Percentiles rank a stretch among this genome's conserved stretches.
Conservation (phyloP, 345 rosid genomes). For the Populus pruinosa region DNA sequence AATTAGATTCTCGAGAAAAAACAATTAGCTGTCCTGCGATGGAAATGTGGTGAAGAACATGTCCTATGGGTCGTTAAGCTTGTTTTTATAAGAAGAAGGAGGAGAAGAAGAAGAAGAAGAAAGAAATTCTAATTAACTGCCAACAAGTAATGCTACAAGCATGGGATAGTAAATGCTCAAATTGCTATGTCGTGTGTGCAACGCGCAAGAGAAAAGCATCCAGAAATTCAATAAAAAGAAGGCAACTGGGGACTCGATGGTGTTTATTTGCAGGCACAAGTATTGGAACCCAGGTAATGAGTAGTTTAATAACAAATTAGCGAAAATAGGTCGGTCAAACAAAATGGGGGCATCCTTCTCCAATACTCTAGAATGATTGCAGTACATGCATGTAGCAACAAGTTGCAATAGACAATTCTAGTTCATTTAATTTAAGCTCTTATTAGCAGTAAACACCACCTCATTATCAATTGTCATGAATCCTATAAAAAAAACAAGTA, state of each 20-base stretch:
- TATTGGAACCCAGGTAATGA: neutral
- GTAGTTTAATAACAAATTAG: neutral
- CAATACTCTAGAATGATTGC: neutral
- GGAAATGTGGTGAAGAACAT: constrained; percentile 8
- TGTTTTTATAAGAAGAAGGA: too few relatives aligned
- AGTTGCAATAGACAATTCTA: neutral
- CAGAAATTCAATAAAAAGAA: neutral
- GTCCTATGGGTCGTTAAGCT: neutral
- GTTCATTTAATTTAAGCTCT: neutral
- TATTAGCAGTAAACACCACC: neutral
- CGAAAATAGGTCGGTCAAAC: constrained; percentile 1
- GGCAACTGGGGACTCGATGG: neutral
- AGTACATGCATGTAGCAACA: neutral
- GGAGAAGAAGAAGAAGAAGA: too few relatives aligned
- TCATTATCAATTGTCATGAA: constrained; percentile 6
- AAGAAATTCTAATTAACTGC: neutral
- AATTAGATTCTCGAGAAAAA: neutral
- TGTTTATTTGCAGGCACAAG: neutral
- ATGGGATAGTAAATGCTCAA: constrained; percentile 1
- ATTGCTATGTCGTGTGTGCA: constrained; percentile 26
- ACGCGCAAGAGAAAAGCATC: constrained; percentile 7
- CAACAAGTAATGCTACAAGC: constrained; percentile 7
- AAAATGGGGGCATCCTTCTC: constrained; percentile 1
- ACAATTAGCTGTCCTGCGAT: constrained; percentile 9
- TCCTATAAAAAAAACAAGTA: neutral